Evolutionary conservation across 768 basidiomycete species (phyloP), one percentile per base, ranked within the genome.

Genomic region (Austroboletus eburneus): DNA sequence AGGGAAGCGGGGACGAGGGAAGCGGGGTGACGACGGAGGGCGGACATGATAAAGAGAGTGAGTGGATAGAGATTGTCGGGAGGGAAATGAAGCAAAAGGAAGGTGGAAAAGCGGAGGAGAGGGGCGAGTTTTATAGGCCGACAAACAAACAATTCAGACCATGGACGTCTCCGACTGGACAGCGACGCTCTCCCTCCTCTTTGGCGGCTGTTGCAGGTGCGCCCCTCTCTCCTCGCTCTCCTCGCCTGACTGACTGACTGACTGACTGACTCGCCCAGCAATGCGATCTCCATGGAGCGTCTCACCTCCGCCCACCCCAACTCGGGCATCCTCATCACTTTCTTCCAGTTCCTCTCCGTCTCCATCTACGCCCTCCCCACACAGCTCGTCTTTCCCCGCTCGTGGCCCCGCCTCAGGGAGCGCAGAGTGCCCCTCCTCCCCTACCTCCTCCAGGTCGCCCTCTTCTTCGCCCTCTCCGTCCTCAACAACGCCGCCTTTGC

Each of bases 401-500:
- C 48, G 6, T 54, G 50, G 52, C 17, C 81, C 6, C 71, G 72
- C 4, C 69, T 89, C 18, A 79, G 77, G 54, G 73, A 76, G 10
- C 77, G 86, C 7, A 71, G 72, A 50, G 81, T 95, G 10, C 90
- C 91, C 5, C 61, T 95, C 17, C 65, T 68, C 8, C 73, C 83
- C 12, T 94, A 94, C 71, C 57, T 87, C 22, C 66, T 83, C 2
- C 92, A 96, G 66, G 92, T 94, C 39, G 73, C 74, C 1, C 72
- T 97, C 29, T 94, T 94, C 68, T 85, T 87, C 49, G 64, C 75
- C 4, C 74, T 91, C 42, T 92, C 89, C 6, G 61, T 87, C 50
- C 71, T 97, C 54, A 97, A 96, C 65, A 96, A 94, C 69, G 80
- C 78, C n/a, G 92, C 91, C 1, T 95, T 97, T 59, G 86, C 77